Percentiles rank a stretch among this genome's conserved stretches.
Evolutionary conservation across 371 early-diverging fungal genomes (phyloP).

Genomic region (Apophysomyces ossiformis): DNA sequence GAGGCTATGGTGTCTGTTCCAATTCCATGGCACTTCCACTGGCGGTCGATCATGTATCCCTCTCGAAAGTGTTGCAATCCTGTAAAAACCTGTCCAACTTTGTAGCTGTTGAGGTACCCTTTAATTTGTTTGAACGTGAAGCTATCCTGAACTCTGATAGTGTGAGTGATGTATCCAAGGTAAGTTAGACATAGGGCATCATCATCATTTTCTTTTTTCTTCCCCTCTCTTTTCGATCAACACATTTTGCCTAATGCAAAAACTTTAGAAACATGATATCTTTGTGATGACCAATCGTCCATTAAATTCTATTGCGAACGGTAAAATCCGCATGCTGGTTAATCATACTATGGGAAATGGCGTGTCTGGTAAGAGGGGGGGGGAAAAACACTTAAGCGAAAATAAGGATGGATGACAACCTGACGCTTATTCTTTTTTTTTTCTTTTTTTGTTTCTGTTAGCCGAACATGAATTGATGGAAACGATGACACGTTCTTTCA

Average conservation of each 20-base stretch:
- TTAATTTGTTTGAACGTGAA: slow-evolving; percentile 80
- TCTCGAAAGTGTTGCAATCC: slow-evolving; percentile 38
- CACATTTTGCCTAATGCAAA: neutral
- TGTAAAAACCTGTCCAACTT: slow-evolving; percentile 55
- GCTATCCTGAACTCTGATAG: slow-evolving; percentile 41
- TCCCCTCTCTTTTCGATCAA: too few relatives aligned
- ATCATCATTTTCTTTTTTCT: neutral
- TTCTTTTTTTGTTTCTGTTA: slow-evolving; percentile 4
- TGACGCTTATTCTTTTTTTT: neutral
- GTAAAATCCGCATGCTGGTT: slow-evolving; percentile 64
- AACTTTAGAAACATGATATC: slow-evolving; percentile 50
- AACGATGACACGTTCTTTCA: slow-evolving; percentile 55
- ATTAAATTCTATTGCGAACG: slow-evolving; percentile 71
- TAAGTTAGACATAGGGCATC: slow-evolving; percentile 11
- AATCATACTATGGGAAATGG: slow-evolving; percentile 48
- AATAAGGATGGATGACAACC: neutral
- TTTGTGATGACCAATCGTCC: slow-evolving; percentile 78
- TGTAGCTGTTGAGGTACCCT: slow-evolving; percentile 69
- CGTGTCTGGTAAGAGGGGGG: slow-evolving; percentile 1
- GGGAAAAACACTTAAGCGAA: slow-evolving; percentile 29
- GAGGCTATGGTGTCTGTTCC: slow-evolving; percentile 76
- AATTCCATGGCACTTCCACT: slow-evolving; percentile 66
- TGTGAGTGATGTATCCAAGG: slow-evolving; percentile 61
- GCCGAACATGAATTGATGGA: slow-evolving; percentile 58
- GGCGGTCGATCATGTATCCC: slow-evolving; percentile 66